Base-by-base conservation (phyloP, 2,329 filamentous ascomycete species). In the Sporothrix euskadiensis region DNA sequence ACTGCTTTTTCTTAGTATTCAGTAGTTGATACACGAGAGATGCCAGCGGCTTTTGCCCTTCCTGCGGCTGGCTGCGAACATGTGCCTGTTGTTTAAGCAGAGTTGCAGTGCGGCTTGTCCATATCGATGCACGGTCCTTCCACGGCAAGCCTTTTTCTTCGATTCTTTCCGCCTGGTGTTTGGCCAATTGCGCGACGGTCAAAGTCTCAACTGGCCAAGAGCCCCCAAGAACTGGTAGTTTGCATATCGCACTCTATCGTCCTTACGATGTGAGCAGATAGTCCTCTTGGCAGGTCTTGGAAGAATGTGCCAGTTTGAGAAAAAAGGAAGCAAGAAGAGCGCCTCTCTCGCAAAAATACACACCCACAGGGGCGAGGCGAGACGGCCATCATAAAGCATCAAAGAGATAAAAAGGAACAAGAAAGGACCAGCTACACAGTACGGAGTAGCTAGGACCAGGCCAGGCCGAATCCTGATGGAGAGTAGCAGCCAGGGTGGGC, bases 401-500 rank as follows among this genome's bases (percentile, higher is more conserved):
- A 52, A 56, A 44, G 52, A 52, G 52, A 61, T 32, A 30, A 4
- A 63, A 35, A 14, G 1, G 16, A 63, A n/a, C 16, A 61, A 63
- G 35, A 7, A 57, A 41, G 68, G 57, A 47, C n/a, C n/a, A 47
- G 47, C 44, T 26, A 26, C 26, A 26, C 26, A 26, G 26, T 26
- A 69, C 44, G 41, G 26, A 73, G 8, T 61, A 54, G 47, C 35
- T 30, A 44, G 16, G 8, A 69, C 66, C 35, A 54, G 54, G 52
- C 39, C 49, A 69, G 30, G 57, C 57, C 54, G 63, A 68, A 54
- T 56, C 72, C 66, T 70, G 72, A 57, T 68, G 57, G 72, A 54
- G 59, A 71, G 72, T 73, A 71, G 72, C 68, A 73, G 26, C 49
- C 39, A 47, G 22, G 39, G 73, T 73, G 73, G 73, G 52, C 22